phyloP scores from a whole-genome alignment of 345 rosid genomes.

The Hypericum perforatum region DNA sequence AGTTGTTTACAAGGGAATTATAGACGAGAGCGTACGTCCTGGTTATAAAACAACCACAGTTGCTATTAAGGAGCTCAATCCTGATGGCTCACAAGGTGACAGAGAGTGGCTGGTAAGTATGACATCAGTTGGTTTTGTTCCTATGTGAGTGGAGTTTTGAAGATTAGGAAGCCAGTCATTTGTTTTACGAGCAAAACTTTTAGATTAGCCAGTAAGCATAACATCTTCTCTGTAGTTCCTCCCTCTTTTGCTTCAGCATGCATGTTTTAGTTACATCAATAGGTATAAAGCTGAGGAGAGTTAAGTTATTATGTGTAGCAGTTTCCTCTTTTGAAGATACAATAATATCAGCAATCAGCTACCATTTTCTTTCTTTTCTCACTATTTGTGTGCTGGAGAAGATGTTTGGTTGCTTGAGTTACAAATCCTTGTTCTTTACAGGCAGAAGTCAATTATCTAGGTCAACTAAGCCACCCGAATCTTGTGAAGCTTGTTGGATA shows the following conservation, averaged over 20 bases:
- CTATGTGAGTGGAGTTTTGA: not conserved
- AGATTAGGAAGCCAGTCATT: no score
- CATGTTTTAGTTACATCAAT: no score
- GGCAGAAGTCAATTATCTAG: slow-evolving; percentile 95
- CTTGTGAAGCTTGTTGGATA: slow-evolving; percentile 97
- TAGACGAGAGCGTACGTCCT: slow-evolving; percentile 54
- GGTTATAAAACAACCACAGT: slow-evolving; percentile 53
- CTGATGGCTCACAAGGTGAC: slow-evolving; percentile 90
- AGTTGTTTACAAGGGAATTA: slow-evolving; percentile 73
- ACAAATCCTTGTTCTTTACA: slow-evolving; percentile 25
- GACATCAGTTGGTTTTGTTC: not conserved
- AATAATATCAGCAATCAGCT: no score
- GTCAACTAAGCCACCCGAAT: slow-evolving; percentile 81
- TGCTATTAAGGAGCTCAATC: slow-evolving; percentile 90
- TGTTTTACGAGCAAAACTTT: no score
- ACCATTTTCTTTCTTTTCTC: not conserved
- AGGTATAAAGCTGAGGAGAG: no score
- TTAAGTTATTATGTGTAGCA: no score
- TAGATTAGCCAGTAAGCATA: no score
- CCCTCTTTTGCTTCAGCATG: no score
- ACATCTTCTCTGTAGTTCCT: no score
- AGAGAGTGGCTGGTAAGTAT: slow-evolving; percentile 91
- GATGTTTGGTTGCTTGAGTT: not conserved
- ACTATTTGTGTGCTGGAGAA: not conserved
- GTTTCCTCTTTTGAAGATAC: no score